Evolutionary conservation across 2,329 filamentous ascomycete species (phyloP), one percentile per base, ranked within the genome.

Genomic region (Fusarium metavorans): DNA sequence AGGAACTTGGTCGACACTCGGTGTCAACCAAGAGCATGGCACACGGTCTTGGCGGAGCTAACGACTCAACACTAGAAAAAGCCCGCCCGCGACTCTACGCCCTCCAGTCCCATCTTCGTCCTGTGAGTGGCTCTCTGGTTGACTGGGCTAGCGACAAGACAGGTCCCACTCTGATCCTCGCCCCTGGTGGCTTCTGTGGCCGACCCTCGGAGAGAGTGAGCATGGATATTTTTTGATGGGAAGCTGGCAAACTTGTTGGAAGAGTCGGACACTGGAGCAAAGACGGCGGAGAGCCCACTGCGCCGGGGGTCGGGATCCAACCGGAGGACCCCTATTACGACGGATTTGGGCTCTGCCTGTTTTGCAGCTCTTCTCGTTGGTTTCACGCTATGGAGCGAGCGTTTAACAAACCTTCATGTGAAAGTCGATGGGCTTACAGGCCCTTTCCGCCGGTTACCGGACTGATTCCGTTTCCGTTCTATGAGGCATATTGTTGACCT

Each of bases 311-410:
- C 70, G 58, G 64, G 71, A 66, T 57, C 76, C 74, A 79, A 79
- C 72, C 70, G 74, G 69, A 77, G 67, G 68, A 70, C 71, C 69
- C 71, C 68, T 76, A 77, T 76, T 78, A 73, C 74, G 25, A 74
- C 30, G 41, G 56, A 59, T 68, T 72, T 69, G 59, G 59, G 67
- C 68, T 67, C 23, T 66, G 45, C 48, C 58, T 68, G 58, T 70
- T 65, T 57, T 57, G n/a, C 52, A 34, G n/a, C n/a, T 48, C 25
- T 58, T 37, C 23, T 41, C 30, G 35, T 50, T 56, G 50, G 27
- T 35, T 50, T 58, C 57, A 43, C n/a, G 57, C n/a, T 41, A 25
- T 30, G 23, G 37, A 43, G 52, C 32, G 52, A 57, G 52, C 16
- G 23, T 30, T 35, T 27, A 25, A n/a, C 37, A 39, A 13, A 41